phyloP scores from a whole-genome alignment of 2,329 filamentous ascomycete species.

The Beauveria medogensis region DNA sequence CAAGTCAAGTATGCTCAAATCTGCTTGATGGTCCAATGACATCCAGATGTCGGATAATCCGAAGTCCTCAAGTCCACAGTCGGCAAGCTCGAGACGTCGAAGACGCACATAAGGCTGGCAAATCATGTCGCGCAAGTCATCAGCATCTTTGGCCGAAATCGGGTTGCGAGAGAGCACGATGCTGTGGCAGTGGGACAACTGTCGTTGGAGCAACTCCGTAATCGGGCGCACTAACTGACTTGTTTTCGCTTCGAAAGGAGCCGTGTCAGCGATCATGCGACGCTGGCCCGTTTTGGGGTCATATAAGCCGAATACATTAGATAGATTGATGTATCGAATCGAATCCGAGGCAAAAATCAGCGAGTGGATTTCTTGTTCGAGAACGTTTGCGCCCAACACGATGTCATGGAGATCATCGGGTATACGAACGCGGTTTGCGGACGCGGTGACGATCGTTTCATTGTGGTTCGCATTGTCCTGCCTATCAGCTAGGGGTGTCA shows the following conservation, averaged over 20 bases:
- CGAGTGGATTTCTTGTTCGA: constrained; percentile 50
- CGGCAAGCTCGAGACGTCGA: constrained; percentile 41
- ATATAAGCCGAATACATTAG: constrained; percentile 30
- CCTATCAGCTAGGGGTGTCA: constrained; percentile 31
- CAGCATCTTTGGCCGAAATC: constrained; percentile 37
- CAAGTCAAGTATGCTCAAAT: constrained; percentile 41
- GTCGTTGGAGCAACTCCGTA: constrained; percentile 39
- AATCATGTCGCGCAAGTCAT: constrained; percentile 38
- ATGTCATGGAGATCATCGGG: constrained; percentile 40
- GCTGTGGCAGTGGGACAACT: constrained; percentile 41
- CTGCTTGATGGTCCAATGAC: constrained; percentile 36
- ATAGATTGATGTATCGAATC: constrained; percentile 45
- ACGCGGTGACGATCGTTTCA: constrained; percentile 43
- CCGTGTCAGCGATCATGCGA: constrained; percentile 17
- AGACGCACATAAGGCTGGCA: constrained; percentile 30
- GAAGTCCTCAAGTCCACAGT: constrained; percentile 42
- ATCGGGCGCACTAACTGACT: constrained; percentile 41
- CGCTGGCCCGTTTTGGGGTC: constrained; percentile 16
- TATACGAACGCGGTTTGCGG: constrained; percentile 42
- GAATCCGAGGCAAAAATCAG: constrained; percentile 48
- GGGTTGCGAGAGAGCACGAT: constrained; percentile 43
- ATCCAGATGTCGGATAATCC: constrained; percentile 41
- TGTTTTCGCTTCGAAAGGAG: constrained; percentile 19
- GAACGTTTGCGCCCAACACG: constrained; percentile 39
- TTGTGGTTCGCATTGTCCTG: constrained; percentile 32